These are phyloP conservation scores for Capronia americana DNA, from an alignment of 2,329 filamentous ascomycete species.

Conservation along the genomic window DNA sequence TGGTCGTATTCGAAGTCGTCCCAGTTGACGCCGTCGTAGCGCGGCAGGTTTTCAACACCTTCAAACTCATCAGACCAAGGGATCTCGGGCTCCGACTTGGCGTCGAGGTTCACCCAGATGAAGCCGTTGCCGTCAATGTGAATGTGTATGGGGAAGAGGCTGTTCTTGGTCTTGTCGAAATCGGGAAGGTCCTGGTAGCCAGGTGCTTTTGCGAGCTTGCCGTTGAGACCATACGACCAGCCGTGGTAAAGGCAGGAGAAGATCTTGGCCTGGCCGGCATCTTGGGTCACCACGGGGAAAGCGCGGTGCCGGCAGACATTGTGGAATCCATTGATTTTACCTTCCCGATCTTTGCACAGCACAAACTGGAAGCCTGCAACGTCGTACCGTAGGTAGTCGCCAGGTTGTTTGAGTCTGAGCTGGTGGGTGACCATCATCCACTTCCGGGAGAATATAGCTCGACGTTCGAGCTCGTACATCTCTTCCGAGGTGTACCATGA, in stretches of 20 bases:
- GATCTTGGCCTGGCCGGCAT: slow-evolving; percentile 45
- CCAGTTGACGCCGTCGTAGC: slow-evolving; percentile 57
- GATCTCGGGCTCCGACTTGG: slow-evolving; percentile 45
- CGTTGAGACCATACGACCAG: slow-evolving; percentile 66
- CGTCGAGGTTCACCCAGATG: slow-evolving; percentile 38
- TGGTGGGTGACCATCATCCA: slow-evolving; percentile 53
- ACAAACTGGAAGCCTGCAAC: slow-evolving; percentile 62
- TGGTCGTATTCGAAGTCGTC: slow-evolving; percentile 65
- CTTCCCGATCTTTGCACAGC: slow-evolving; percentile 58
- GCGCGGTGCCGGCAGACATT: slow-evolving; percentile 69
- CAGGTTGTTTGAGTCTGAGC: slow-evolving; percentile 57
- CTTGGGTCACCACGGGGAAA: slow-evolving; percentile 57
- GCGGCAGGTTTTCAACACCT: slow-evolving; percentile 54
- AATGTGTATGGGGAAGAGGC: slow-evolving; percentile 52
- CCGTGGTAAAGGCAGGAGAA: slow-evolving; percentile 68
- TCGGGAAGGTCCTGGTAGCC: slow-evolving; percentile 62
- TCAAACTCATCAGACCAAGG: slow-evolving; percentile 61
- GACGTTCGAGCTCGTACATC: slow-evolving; percentile 59
- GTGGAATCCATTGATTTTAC: slow-evolving; percentile 65
- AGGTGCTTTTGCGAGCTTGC: slow-evolving; percentile 66
- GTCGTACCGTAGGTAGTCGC: slow-evolving; percentile 45
- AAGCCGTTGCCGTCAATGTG: slow-evolving; percentile 34
- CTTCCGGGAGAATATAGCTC: slow-evolving; percentile 58
- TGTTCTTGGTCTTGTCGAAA: slow-evolving; percentile 64
- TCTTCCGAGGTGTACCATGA: slow-evolving; percentile 59